phyloP scores from a whole-genome alignment of 495 filamentous ascomycete genomes.

The Neurospora sp. region DNA sequence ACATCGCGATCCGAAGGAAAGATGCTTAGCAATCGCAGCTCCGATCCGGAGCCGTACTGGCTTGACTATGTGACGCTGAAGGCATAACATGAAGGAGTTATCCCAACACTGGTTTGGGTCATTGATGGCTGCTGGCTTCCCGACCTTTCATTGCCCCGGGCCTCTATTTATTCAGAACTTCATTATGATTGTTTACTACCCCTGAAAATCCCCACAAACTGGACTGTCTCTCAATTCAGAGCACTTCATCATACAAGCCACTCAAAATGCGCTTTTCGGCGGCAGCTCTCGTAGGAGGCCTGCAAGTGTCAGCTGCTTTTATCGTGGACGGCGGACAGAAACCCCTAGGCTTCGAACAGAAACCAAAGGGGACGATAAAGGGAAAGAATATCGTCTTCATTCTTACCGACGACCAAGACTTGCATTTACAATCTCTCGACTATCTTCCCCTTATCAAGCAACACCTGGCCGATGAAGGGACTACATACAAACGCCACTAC shows the following conservation, averaged over 20 bases:
- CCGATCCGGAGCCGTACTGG: not conserved
- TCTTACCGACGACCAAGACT: conserved; percentile 57
- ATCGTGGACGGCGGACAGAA: not conserved
- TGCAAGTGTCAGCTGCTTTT: conserved; percentile 8
- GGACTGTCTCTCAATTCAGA: not conserved
- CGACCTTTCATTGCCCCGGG: not conserved
- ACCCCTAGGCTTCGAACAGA: conserved; percentile 1
- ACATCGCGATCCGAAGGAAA: not conserved
- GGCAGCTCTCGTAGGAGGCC: conserved; percentile 7
- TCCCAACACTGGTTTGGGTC: not conserved
- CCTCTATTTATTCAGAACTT: not conserved
- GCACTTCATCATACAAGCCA: not conserved
- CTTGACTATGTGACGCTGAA: not conserved
- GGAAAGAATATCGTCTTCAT: conserved; percentile 50
- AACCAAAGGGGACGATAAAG: not conserved
- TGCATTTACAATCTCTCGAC: conserved; percentile 47
- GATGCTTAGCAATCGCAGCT: not conserved
- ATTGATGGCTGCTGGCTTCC: not conserved
- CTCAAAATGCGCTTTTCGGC: conserved; percentile 9
- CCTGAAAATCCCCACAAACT: not conserved
- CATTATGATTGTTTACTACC: not conserved
- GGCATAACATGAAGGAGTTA: not conserved
- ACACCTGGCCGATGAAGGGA: conserved; percentile 44
- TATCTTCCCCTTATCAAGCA: conserved; percentile 47
- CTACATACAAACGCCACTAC: conserved; percentile 48